Evolutionary conservation across 2,329 filamentous ascomycete genomes (phyloP).

Genomic region (Aschersonia sp.): DNA sequence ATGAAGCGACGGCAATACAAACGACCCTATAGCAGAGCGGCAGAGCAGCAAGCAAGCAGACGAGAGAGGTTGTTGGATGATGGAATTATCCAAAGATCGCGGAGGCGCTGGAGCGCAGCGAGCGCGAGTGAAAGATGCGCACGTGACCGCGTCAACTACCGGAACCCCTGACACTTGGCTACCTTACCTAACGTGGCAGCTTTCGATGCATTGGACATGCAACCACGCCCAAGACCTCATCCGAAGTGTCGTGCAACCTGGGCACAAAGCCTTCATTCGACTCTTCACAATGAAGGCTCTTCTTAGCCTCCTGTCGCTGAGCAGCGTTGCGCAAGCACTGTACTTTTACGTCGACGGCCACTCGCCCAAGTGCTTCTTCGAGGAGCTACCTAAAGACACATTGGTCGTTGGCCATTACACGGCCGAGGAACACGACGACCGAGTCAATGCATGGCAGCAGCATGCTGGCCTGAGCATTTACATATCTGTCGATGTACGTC

Average conservation of each 20-base stretch:
- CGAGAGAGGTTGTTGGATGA: too few species aligned
- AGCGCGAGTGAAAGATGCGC: slow-evolving; percentile 3
- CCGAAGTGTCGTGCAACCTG: too few species aligned
- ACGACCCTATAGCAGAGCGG: too few species aligned
- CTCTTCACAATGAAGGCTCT: slow-evolving; percentile 36
- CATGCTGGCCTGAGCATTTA: slow-evolving; percentile 68
- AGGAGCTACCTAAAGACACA: slow-evolving; percentile 95
- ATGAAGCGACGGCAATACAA: too few species aligned
- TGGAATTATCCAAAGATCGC: too few species aligned
- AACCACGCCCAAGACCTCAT: not conserved
- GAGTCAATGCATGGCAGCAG: slow-evolving; percentile 50
- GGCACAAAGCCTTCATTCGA: not conserved
- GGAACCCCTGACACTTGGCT: slow-evolving; percentile 13
- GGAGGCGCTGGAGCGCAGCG: too few species aligned
- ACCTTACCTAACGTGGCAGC: slow-evolving; percentile 38
- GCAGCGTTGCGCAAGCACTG: slow-evolving; percentile 57
- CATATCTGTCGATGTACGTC: slow-evolving; percentile 71
- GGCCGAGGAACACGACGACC: slow-evolving; percentile 70
- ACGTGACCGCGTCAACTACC: slow-evolving; percentile 16
- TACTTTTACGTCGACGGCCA: slow-evolving; percentile 92
- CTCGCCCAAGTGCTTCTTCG: slow-evolving; percentile 88
- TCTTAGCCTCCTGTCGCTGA: slow-evolving; percentile 47
- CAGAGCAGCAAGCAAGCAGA: too few species aligned
- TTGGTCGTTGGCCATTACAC: slow-evolving; percentile 87
- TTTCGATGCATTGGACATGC: slow-evolving; percentile 12